Base-by-base conservation (phyloP, 2,329 filamentous ascomycete species). In the Plectosphaerella cucumerina region DNA sequence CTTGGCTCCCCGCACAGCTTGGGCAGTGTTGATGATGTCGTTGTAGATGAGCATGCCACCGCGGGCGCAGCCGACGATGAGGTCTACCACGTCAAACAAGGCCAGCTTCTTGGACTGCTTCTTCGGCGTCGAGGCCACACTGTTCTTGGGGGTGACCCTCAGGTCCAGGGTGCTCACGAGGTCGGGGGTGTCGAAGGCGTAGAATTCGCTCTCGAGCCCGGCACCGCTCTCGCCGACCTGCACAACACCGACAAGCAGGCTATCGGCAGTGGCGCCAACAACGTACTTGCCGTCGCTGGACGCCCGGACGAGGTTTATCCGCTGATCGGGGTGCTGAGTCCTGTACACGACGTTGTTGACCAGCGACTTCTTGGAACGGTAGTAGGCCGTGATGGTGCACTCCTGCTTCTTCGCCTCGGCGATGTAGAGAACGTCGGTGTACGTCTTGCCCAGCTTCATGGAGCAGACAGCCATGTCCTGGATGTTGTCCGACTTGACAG, bases 31-130 rank as follows among this genome's bases (percentile, higher is more conserved):
- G 10, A 93, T 63, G 15, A 91, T 72, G 67, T 96, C 87, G 54
- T 86, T 82, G 66, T 96, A 96, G n/a, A 92, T 70, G 61, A 89
- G 82, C 42, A 97, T 87, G 21, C 82, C 80, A 57, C 94, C 94
- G 47, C 84, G 81, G 5, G 82, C 80, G 56, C 89, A 85, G 48
- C 94, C 94, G 49, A 96, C 71, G 4, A 85, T 86, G 22, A 99
- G 67, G 61, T 96, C 87, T n/a, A 94, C 66, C 10, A 80, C 68
- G 4, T 53, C 55, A 59, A 53, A 59, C 44, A 31, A 44, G 37
- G 56, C 60, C 51, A 67, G 48, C 22, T 56, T 64, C 59, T 60
- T 56, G 51, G 39, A 52, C 8, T 59, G 55, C 48, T 64, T 60
- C 47, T 61, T 63, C 34, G 59, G 62, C 11, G 55, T 37, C n/a